Evolutionary conservation across 805 yeast genomes (phyloP).

Genomic region (Candida broadrunensis): DNA sequence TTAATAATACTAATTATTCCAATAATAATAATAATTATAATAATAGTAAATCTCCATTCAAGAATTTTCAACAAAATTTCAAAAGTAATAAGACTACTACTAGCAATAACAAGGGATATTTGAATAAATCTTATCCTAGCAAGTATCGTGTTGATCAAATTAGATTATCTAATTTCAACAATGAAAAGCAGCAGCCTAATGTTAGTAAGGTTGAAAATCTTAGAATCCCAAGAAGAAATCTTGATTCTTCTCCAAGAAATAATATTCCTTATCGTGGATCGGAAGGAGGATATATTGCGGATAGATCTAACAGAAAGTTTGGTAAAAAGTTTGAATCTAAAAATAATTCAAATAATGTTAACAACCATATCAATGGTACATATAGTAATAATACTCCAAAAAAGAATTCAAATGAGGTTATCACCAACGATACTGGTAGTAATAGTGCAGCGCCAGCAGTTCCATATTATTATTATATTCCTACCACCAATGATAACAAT

Average conservation of each 20-base stretch:
- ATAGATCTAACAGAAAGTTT: background rate
- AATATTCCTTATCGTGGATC: slow-evolving; percentile 2
- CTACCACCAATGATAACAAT: slow-evolving; percentile 4
- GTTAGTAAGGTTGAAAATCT: background rate
- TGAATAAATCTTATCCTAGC: too few species aligned
- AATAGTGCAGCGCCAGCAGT: slow-evolving; percentile 1
- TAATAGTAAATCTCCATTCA: background rate
- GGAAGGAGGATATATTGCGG: slow-evolving; percentile 3
- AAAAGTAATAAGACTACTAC: too few species aligned
- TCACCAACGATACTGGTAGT: background rate
- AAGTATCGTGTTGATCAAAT: too few species aligned
- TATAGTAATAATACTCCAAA: background rate
- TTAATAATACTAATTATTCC: background rate
- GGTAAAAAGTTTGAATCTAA: slow-evolving; percentile 1
- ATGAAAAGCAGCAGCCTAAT: background rate
- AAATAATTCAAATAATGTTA: background rate
- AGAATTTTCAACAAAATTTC: too few species aligned
- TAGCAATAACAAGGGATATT: too few species aligned
- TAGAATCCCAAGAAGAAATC: background rate
- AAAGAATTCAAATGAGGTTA: background rate
- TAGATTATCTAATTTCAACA: background rate
- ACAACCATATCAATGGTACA: background rate
- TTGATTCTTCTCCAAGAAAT: background rate
- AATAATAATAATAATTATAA: background rate
- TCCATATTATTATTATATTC: slow-evolving; percentile 17